phyloP scores from a whole-genome alignment of 345 rosid genomes.

The Eucalyptus tenuipes region DNA sequence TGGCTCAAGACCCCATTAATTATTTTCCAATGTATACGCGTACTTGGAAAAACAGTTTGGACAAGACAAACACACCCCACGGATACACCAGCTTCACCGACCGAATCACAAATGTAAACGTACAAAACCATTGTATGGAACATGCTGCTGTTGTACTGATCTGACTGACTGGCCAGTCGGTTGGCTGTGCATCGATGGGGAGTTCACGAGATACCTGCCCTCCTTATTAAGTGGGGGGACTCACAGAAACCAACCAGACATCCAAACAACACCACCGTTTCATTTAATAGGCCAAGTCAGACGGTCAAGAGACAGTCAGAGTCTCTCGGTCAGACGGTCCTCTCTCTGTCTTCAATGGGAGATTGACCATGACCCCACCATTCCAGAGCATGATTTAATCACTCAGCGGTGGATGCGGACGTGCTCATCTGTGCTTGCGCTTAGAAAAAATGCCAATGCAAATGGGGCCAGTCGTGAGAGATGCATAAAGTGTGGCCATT shows the following conservation, averaged over 20 bases:
- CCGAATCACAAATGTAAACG: not conserved
- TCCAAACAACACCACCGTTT: not conserved
- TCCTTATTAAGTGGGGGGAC: not conserved
- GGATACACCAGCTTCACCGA: not conserved
- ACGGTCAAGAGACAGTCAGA: slow-evolving; percentile 41
- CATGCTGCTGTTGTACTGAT: not conserved
- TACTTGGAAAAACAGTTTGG: not conserved
- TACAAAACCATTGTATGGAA: not conserved
- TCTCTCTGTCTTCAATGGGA: not conserved
- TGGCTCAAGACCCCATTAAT: not conserved
- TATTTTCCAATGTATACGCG: not conserved
- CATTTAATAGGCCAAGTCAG: slow-evolving; percentile 20
- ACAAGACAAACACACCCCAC: not conserved
- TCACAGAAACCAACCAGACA: not conserved
- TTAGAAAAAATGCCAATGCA: not conserved
- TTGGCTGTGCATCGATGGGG: not conserved
- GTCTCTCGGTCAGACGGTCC: slow-evolving; percentile 36
- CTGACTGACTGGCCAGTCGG: not conserved
- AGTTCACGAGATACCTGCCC: not conserved
- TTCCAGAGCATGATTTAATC: slow-evolving; percentile 8
- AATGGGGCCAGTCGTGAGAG: not conserved
- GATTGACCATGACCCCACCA: not conserved
- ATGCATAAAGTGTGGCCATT: not conserved
- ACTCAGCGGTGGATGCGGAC: slow-evolving; percentile 49
- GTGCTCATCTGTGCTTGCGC: not conserved